Base-by-base conservation (phyloP, 2,329 filamentous ascomycete species). In the Beauveria sp. region DNA sequence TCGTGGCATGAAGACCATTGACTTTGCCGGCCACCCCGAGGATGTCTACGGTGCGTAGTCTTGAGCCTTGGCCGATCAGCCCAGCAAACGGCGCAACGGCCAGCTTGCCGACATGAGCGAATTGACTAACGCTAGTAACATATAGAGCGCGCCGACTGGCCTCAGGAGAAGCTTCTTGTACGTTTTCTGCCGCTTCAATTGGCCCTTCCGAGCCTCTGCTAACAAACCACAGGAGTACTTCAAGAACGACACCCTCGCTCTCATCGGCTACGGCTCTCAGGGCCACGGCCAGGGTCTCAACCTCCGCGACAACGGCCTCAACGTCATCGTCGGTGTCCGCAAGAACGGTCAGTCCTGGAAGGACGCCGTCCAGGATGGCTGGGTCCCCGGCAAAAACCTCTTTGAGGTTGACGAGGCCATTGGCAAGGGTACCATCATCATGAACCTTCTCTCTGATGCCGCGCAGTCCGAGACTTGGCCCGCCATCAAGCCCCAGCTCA, bases 381-480 rank as follows among this genome's bases (percentile, higher is more conserved):
- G 95, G 95, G 88, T 98, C 63, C 89, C 91, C 73, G 95, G 93
- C 79, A 96, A 93, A 86, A 99, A 97, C 87, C 87, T 99, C 71
- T 99, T 99, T 82, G 93, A 97, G 72, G 89, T 99, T 70, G 92
- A 96, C 74, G 93, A 96, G 81, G 95, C 95, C 77, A 97, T 99
- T 80, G 81, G 85, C 75, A 89, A 88, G 78, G 91, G 93, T 75
- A 93, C 92, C 79, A 91, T 98, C 77, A 77, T 99, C 86, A 99
- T 99, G 95, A 99, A 99, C 88, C 85, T 99, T 70, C 91, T 99
- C 79, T 91, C 86, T 76, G 95, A 99, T 77, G 95, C 95, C 72
- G 95, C 95, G 71, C 95, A 99, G 86, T 92, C 87, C 73, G 95
- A 98, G 89, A 99, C 95, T 67, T 99, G 95, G 95, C 93, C 95